Percentiles rank a stretch among this genome's conserved stretches.
These are phyloP conservation scores for Naganishia kalamii DNA, from an alignment of 768 basidiomycete species.

Conservation along the genomic window DNA sequence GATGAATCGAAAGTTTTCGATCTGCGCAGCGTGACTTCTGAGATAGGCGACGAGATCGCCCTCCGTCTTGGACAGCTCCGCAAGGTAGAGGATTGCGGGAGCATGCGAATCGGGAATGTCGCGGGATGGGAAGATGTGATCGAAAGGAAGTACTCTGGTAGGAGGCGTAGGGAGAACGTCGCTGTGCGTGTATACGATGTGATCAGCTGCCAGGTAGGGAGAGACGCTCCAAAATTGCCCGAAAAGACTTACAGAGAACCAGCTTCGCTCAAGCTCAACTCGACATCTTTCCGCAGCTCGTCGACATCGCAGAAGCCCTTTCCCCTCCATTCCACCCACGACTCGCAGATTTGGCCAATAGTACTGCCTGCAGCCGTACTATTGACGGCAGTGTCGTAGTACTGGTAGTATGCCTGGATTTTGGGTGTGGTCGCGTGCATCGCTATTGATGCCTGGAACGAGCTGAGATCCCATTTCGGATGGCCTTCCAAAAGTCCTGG, in stretches of 20 bases:
- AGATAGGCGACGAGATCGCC: conserved; percentile 64
- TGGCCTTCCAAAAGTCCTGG: conserved; percentile 28
- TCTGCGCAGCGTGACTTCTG: conserved; percentile 51
- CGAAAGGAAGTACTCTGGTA: conserved; percentile 57
- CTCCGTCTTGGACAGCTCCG: conserved; percentile 62
- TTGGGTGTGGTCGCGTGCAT: conserved; percentile 73
- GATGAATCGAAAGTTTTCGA: conserved; percentile 62
- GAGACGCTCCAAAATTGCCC: neutral
- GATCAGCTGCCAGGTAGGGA: conserved; percentile 18
- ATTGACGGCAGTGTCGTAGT: conserved; percentile 51
- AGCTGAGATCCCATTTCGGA: conserved; percentile 45
- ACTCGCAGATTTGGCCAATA: conserved; percentile 29
- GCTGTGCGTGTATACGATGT: neutral
- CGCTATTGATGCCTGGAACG: conserved; percentile 66
- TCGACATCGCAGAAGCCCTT: conserved; percentile 39
- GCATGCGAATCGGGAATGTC: conserved; percentile 54
- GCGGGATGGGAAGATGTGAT: conserved; percentile 55
- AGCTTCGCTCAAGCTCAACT: conserved; percentile 32
- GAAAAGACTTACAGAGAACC: conserved; percentile 23
- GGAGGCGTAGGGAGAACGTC: neutral
- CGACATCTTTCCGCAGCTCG: conserved; percentile 37
- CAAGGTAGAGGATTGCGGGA: conserved; percentile 70
- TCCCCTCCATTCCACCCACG: conserved; percentile 45
- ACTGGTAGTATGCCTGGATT: conserved; percentile 74
- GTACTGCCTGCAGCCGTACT: conserved; percentile 12